phyloP scores from a whole-genome alignment of 768 basidiomycete species.

The Mycena galericulata region DNA sequence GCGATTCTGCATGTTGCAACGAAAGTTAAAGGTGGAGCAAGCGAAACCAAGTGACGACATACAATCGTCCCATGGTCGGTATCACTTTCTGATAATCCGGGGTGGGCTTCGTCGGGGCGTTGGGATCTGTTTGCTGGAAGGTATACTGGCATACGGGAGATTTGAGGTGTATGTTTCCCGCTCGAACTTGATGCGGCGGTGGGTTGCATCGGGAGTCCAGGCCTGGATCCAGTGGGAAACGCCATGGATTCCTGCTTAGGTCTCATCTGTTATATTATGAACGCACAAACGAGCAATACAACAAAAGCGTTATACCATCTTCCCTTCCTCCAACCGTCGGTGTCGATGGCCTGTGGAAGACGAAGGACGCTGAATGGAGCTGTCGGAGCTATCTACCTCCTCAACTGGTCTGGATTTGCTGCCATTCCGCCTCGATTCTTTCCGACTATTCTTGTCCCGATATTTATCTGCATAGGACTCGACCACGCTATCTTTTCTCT shows the following conservation, averaged over 20 bases:
- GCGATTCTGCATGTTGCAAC: constrained; percentile 9
- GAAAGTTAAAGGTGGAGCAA: not conserved
- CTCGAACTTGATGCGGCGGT: constrained; percentile 33
- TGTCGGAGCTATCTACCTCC: constrained; percentile 32
- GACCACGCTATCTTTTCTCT: constrained; percentile 21
- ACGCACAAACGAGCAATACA: not conserved
- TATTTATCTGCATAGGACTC: constrained; percentile 11
- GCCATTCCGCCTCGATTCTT: constrained; percentile 23
- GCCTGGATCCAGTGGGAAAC: not conserved
- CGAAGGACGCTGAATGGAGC: constrained; percentile 22
- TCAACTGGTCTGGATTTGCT: constrained; percentile 12
- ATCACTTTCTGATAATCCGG: constrained; percentile 32
- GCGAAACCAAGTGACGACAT: not conserved
- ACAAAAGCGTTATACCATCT: constrained; percentile 13
- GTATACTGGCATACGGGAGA: constrained; percentile 34
- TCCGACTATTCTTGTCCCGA: constrained; percentile 25
- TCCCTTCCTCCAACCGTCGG: constrained; percentile 8
- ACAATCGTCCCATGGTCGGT: constrained; percentile 28
- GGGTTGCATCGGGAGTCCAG: constrained; percentile 18
- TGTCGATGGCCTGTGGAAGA: constrained; percentile 4
- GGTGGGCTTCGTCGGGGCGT: constrained; percentile 20
- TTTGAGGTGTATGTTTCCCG: constrained; percentile 34
- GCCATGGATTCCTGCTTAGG: constrained; percentile 6
- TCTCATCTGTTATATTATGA: constrained; percentile 21
- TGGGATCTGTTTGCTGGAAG: constrained; percentile 31